Percentiles rank a stretch among this genome's conserved stretches.
Conservation (phyloP, 768 basidiomycete genomes). For the Kwoniella sp. region DNA sequence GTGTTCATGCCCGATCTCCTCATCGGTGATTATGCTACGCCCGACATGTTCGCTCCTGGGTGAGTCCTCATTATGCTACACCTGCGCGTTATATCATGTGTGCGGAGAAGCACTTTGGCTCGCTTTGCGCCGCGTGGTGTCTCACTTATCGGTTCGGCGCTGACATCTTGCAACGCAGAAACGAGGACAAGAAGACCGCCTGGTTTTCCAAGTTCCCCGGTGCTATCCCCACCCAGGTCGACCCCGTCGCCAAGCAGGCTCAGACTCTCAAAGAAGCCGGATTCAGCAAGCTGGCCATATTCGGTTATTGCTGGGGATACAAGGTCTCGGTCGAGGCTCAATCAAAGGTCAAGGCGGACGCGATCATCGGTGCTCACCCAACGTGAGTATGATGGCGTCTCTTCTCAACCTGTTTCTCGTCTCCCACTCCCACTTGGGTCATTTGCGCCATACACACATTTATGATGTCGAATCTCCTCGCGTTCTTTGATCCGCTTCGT, state of each 20-base stretch:
- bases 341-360: slow-evolving; percentile 53
- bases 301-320: slow-evolving; percentile 53
- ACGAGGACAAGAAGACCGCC: slow-evolving; percentile 58
- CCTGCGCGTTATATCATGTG: slow-evolving; percentile 54
- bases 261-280: slow-evolving; percentile 25
- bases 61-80: slow-evolving; percentile 53
- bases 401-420: not conserved
- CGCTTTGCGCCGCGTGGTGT: slow-evolving; percentile 59
- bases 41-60: slow-evolving; percentile 59
- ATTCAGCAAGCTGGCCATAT: slow-evolving; percentile 30
- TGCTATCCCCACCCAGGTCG: slow-evolving; percentile 51
- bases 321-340: slow-evolving; percentile 31
- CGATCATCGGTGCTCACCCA: slow-evolving; percentile 56
- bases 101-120: slow-evolving; percentile 56
- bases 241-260: slow-evolving; percentile 24
- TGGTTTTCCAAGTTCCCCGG: slow-evolving; percentile 65
- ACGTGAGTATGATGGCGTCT: slow-evolving; percentile 59
- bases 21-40: slow-evolving; percentile 61
- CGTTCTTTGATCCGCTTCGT: too few species aligned
- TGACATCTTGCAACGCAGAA: too few species aligned
- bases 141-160: too few species aligned
- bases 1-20: slow-evolving; percentile 73
- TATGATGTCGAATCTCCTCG: too few species aligned
- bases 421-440: not conserved
- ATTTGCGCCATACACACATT: too few species aligned